Base-by-base conservation (phyloP, 192 early-diverging fungal species). In the Coemansia sp. region DNA sequence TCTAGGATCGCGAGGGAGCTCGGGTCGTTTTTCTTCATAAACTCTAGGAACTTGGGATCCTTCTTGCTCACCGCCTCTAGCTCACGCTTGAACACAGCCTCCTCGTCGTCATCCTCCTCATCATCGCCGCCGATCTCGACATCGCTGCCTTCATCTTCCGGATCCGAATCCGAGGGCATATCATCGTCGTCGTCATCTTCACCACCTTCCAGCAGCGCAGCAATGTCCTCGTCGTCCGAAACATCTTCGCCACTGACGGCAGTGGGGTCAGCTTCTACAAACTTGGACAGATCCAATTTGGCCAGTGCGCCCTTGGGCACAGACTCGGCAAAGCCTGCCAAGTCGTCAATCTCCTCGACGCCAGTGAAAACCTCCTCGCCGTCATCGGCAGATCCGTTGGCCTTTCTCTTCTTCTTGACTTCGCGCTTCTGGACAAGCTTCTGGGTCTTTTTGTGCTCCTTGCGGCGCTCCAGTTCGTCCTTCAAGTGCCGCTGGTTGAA, bases 1-100 rank as follows among this genome's bases (percentile, higher is more conserved):
- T 88, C 77, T 21, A 88, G 88, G 84, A 98, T 96, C 11, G 89
- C 87, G 46, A 99, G 84, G 55, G 96, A 88, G 49, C 84, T 89
- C 37, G 87, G 72, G 78, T 96, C 94, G 65, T 97, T 94, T 77
- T 97, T 88, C 69, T 90, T 71, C 80, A 99, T 83, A 74, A 88
- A 99, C 77, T 99, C 84, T 85, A 90, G 95, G 76, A 99, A 99
- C 69, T 91, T 87, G 14, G 96, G 95, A 68, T 99, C 96, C 70
- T 89, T 90, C 63, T 90, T 79, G 69, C 91, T 91, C 78, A 98
- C 85, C 7, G 89, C 85, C 46, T 97, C 91, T 47, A 99, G 76
- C 80, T 99, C 83, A 68, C 87, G 68, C 76, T 93, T 94, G 75
- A 95, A 93, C 44, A 79, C 72, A 0, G 82, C 79, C 49, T 88